Evolutionary conservation across 257 asterid species (phyloP).

Genomic region (Gentiana dahurica): DNA sequence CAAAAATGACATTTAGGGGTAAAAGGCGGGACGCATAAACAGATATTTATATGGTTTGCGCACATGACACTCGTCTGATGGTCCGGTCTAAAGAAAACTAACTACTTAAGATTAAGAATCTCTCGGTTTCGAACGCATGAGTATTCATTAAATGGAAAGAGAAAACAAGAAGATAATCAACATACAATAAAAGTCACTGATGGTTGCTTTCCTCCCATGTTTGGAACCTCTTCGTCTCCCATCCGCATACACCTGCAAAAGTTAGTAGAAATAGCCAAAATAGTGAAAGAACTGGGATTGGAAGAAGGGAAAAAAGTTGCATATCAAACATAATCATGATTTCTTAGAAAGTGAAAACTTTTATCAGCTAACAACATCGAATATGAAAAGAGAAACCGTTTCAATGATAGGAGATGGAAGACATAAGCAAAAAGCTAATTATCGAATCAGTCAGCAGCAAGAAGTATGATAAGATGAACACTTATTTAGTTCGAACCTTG

Average conservation of each 20-base stretch:
- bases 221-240: conserved; percentile 25
- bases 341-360: not conserved
- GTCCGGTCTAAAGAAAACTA: not conserved
- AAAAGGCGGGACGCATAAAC: not conserved
- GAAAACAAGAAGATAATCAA: conserved; percentile 1
- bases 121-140: not conserved
- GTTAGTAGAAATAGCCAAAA: no score
- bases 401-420: not conserved
- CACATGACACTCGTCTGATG: no score
- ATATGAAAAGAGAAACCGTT: no score
- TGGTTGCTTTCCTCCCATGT: conserved; percentile 46
- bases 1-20: not conserved
- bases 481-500: conserved; percentile 24
- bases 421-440: not conserved
- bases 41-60: not conserved
- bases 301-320: not conserved
- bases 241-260: conserved; percentile 34
- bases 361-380: no score
- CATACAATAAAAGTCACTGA: conserved; percentile 49
- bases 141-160: not conserved
- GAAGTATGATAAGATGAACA: not conserved
- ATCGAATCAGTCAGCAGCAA: not conserved
- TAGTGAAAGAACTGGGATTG: no score
- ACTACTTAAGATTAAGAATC: not conserved
- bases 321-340: not conserved